phyloP scores from a whole-genome alignment of 768 basidiomycete genomes.

The Infundibulicybe gibba region DNA sequence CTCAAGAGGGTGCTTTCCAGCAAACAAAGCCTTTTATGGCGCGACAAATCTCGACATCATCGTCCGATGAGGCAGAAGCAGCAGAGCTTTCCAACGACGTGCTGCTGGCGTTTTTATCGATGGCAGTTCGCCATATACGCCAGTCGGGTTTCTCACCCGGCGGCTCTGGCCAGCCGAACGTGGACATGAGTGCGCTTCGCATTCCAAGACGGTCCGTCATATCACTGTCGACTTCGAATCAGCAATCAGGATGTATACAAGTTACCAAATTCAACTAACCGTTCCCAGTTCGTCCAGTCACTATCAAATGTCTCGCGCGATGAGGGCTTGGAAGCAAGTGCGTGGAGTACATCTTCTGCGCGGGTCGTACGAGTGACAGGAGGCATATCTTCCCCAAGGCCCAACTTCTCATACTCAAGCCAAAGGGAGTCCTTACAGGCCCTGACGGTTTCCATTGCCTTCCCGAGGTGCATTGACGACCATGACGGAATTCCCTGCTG shows the following conservation, averaged over 20 bases:
- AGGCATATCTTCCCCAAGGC: slow-evolving; percentile 32
- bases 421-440: slow-evolving; percentile 72
- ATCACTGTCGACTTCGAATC: slow-evolving; percentile 40
- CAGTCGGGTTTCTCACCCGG: slow-evolving; percentile 45
- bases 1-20: slow-evolving; percentile 29
- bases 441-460: slow-evolving; percentile 48
- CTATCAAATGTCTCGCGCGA: slow-evolving; percentile 60
- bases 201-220: slow-evolving; percentile 72
- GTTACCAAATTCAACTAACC: slow-evolving; percentile 34
- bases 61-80: slow-evolving; percentile 10
- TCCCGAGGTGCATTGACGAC: slow-evolving; percentile 65
- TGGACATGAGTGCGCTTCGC: slow-evolving; percentile 41
- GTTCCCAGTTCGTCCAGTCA: slow-evolving; percentile 69
- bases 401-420: slow-evolving; percentile 54
- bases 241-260: slow-evolving; percentile 7
- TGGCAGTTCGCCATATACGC: slow-evolving; percentile 46
- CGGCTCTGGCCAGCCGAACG: slow-evolving; percentile 51
- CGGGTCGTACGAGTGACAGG: slow-evolving; percentile 32
- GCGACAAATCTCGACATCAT: slow-evolving; percentile 32
- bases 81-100: background rate
- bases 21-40: slow-evolving; percentile 55
- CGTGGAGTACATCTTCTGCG: slow-evolving; percentile 14
- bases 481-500: slow-evolving; percentile 26
- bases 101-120: slow-evolving; percentile 21
- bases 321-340: slow-evolving; percentile 17